A percentile compares a stretch with the other conserved stretches of the same genome.
Evolutionary conservation across 2,329 filamentous ascomycete genomes (phyloP).

Genomic region (Juglanconis oblonga): DNA sequence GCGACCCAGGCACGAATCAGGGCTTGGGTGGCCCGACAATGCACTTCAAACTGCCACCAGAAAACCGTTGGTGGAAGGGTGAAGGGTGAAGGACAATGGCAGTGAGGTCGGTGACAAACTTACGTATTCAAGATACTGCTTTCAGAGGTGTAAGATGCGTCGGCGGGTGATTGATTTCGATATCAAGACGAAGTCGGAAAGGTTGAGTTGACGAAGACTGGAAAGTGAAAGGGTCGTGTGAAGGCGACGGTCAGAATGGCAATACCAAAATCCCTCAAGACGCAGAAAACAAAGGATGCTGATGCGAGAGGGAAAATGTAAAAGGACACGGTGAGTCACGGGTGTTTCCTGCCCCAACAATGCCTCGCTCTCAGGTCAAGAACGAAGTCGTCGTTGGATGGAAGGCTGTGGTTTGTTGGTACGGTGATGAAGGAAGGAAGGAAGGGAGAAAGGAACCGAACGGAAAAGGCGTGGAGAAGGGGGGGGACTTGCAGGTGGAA

Average conservation of each 20-base stretch:
- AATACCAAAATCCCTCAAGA: slow-evolving; percentile 3
- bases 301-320: background rate
- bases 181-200: background rate
- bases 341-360: slow-evolving; percentile 13
- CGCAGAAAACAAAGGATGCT: background rate
- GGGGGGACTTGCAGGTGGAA: slow-evolving; percentile 17
- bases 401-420: slow-evolving; percentile 3
- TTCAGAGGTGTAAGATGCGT: background rate
- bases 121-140: slow-evolving; percentile 4
- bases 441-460: slow-evolving; percentile 19
- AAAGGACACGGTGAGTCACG: background rate
- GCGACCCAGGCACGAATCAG: too few relatives aligned
- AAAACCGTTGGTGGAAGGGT: too few relatives aligned
- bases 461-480: slow-evolving; percentile 19
- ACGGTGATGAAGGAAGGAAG: slow-evolving; percentile 3
- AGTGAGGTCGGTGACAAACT: background rate
- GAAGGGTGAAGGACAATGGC: background rate
- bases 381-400: slow-evolving; percentile 13
- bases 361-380: slow-evolving; percentile 7
- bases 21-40: too few relatives aligned
- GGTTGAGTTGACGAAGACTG: background rate
- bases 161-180: background rate
- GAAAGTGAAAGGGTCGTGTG: background rate
- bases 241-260: background rate
- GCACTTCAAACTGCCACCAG: too few relatives aligned